Evolutionary conservation across 257 asterid genomes (phyloP).

Genomic region (Fraxinus pennsylvanica): DNA sequence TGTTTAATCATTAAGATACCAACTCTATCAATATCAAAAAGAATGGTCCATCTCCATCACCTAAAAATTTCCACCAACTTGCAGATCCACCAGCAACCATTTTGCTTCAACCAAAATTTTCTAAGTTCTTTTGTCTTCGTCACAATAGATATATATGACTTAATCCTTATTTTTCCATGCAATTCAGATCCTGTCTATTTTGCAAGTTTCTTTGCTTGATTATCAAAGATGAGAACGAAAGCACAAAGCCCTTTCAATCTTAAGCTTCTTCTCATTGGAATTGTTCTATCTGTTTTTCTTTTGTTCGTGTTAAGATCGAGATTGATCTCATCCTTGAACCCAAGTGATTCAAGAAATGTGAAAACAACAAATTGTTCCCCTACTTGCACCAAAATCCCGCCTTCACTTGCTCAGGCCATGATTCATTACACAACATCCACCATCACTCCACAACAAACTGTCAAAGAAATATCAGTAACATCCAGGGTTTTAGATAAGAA

Average conservation of each 20-base stretch:
- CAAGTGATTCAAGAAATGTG: slow-evolving; percentile 17
- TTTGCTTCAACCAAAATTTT: slow-evolving; percentile 67
- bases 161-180: slow-evolving; percentile 23
- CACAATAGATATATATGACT: slow-evolving; percentile 33
- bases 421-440: slow-evolving; percentile 78
- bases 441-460: slow-evolving; percentile 83
- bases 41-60: slow-evolving; percentile 23
- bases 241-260: slow-evolving; percentile 42
- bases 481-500: slow-evolving; percentile 49
- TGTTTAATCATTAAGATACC: neutral
- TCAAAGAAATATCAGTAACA: slow-evolving; percentile 63
- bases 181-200: slow-evolving; percentile 1
- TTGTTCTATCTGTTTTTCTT: slow-evolving; percentile 28
- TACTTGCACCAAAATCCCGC: slow-evolving; percentile 61
- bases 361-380: slow-evolving; percentile 29
- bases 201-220: neutral
- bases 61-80: slow-evolving; percentile 44
- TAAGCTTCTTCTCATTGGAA: slow-evolving; percentile 43
- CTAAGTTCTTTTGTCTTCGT: slow-evolving; percentile 47
- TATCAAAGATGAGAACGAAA: slow-evolving; percentile 61
- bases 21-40: slow-evolving; percentile 9
- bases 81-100: slow-evolving; percentile 54
- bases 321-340: slow-evolving; percentile 28
- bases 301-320: slow-evolving; percentile 48
- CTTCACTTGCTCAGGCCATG: slow-evolving; percentile 55